A percentile compares a stretch with the other conserved stretches of the same genome.
phyloP scores from a whole-genome alignment of 2,329 filamentous ascomycete genomes.

The Aspergillus persii region DNA sequence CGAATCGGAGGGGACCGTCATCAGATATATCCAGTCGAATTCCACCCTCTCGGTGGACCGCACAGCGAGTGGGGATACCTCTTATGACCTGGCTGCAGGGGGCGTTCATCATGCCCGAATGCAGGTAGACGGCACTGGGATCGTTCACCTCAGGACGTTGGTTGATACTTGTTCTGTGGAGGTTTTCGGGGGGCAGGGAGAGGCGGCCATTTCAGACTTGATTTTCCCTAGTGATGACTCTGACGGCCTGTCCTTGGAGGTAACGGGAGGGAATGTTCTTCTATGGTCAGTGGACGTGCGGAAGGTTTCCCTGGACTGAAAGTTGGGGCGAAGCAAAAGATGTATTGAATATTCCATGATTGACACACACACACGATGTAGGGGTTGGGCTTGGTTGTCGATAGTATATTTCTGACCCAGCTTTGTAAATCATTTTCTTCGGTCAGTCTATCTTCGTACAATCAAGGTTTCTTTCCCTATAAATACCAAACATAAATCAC shows the following conservation, averaged over 20 bases:
- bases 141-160: constrained; percentile 1
- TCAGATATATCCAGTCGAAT: not conserved
- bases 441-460: too few relatives aligned
- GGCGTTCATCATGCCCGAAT: constrained; percentile 1
- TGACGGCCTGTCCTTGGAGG: constrained; percentile 2
- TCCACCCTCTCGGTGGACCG: constrained; percentile 5
- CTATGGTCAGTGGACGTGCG: not conserved
- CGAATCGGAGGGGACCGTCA: constrained; percentile 1
- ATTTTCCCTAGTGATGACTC: constrained; percentile 5
- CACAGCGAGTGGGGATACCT: constrained; percentile 2
- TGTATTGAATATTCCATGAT: too few relatives aligned
- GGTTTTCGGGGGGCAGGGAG: constrained; percentile 8
- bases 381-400: too few relatives aligned
- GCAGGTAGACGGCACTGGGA: not conserved
- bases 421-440: too few relatives aligned
- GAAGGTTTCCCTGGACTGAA: not conserved
- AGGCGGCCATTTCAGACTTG: constrained; percentile 7
- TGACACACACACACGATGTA: too few relatives aligned
- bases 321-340: not conserved
- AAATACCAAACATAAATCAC: too few relatives aligned
- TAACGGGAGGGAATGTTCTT: not conserved
- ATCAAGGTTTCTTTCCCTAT: too few relatives aligned
- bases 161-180: constrained; percentile 11
- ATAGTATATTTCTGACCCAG: too few relatives aligned
- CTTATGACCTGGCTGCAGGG: constrained; percentile 4